phyloP scores from a whole-genome alignment of 139 green algal species.

The Parachlorella kessleri region DNA sequence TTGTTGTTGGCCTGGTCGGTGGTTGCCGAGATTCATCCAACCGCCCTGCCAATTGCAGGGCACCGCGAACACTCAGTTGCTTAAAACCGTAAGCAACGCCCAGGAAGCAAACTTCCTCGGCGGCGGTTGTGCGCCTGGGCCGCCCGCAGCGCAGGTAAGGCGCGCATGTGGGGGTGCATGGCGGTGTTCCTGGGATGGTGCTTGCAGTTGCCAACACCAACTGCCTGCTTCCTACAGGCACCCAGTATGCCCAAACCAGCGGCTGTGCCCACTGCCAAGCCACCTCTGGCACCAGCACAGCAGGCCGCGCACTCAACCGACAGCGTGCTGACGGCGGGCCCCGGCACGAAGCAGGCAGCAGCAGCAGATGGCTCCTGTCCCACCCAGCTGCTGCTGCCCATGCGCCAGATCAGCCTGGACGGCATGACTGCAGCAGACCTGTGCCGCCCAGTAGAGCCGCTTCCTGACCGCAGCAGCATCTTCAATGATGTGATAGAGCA shows the following conservation, averaged over 20 bases:
- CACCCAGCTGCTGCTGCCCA: conserved; percentile 9
- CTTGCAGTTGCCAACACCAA: too few species aligned
- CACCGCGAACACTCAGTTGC: not conserved
- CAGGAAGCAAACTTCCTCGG: not conserved
- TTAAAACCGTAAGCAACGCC: not conserved
- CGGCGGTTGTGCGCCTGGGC: not conserved
- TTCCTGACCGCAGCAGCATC: conserved; percentile 14
- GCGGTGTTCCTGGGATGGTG: too few species aligned
- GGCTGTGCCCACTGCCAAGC: too few species aligned
- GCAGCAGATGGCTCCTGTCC: too few species aligned
- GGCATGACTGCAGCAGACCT: conserved; percentile 16
- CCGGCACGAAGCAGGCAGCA: not conserved
- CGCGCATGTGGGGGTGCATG: too few species aligned
- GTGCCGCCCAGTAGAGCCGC: not conserved
- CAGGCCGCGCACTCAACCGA: not conserved
- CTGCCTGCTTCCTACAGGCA: too few species aligned
- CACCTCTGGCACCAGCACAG: not conserved
- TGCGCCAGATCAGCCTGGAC: conserved; percentile 33
- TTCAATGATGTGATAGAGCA: conserved; percentile 41
- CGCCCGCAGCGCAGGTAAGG: not conserved
- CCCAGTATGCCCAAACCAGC: too few species aligned
- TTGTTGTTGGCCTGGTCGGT: too few species aligned
- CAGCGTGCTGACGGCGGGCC: not conserved
- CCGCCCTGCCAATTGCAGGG: too few species aligned
- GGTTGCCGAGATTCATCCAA: too few species aligned